A percentile compares a stretch with the other conserved stretches of the same genome.
phyloP scores from a whole-genome alignment of 225 moss, liverwort and hornwort genomes.

The Neckera pumila region DNA sequence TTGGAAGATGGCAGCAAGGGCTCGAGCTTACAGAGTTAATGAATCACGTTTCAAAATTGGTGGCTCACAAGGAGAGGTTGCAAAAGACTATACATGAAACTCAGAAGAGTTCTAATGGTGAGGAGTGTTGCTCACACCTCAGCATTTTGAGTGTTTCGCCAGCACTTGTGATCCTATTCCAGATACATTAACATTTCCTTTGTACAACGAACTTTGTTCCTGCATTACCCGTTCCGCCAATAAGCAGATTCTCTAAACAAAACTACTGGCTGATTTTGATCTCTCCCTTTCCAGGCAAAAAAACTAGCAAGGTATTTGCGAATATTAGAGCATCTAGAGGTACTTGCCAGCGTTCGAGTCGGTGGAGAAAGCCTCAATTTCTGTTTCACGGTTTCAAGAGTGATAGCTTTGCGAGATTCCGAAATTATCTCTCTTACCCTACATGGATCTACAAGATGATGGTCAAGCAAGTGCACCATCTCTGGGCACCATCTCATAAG shows the following conservation, averaged over 20 bases:
- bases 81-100: neutral
- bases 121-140: neutral
- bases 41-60: neutral
- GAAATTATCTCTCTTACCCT: slow-evolving; percentile 15
- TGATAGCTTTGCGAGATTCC: neutral
- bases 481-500: neutral
- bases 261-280: neutral
- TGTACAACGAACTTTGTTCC: neutral
- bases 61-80: neutral
- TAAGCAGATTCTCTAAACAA: neutral
- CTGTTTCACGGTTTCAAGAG: slow-evolving; percentile 4
- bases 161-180: neutral
- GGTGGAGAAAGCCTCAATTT: neutral
- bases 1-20: neutral
- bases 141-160: neutral
- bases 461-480: neutral
- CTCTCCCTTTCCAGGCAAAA: too few relatives aligned
- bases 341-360: slow-evolving; percentile 1
- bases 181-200: neutral
- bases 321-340: neutral
- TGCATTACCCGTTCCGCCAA: neutral
- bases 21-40: neutral
- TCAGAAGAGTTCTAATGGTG: neutral
- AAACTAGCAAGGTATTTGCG: neutral
- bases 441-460: neutral